Percentiles rank a stretch among this genome's conserved stretches.
Conservation (phyloP, 1,284 basidiomycete genomes). For the Gomphus bonarii region DNA sequence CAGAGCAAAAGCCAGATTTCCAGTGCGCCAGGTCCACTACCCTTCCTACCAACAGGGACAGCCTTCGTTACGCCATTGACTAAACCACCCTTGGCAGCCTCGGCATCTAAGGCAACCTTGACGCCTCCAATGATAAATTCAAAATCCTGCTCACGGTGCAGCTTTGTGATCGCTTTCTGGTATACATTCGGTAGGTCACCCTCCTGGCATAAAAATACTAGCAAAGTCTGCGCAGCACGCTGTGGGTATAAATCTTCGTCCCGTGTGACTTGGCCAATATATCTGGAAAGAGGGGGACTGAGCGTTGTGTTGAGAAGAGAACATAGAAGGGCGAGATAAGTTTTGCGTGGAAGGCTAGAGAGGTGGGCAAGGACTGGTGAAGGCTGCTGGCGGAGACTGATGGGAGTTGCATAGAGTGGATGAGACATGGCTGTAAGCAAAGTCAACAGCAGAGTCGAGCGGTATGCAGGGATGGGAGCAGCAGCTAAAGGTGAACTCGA, state of each 20-base stretch:
- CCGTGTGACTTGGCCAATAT: slow-evolving; percentile 5
- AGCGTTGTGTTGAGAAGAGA: slow-evolving; percentile 85
- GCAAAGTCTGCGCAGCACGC: slow-evolving; percentile 3
- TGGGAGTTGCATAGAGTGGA: slow-evolving; percentile 67
- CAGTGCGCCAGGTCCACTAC: slow-evolving; percentile 9
- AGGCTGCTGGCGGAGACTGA: slow-evolving; percentile 91
- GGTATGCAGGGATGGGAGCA: neutral
- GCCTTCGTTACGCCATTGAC: slow-evolving; percentile 77
- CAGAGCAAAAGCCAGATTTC: slow-evolving; percentile 54
- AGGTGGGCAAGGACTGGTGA: slow-evolving; percentile 41
- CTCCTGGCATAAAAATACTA: slow-evolving; percentile 6
- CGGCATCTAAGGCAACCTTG: slow-evolving; percentile 53
- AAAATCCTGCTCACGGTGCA: slow-evolving; percentile 85
- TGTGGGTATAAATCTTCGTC: slow-evolving; percentile 9
- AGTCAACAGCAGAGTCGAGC: slow-evolving; percentile 7
- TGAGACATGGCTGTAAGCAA: slow-evolving; percentile 9
- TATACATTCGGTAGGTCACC: slow-evolving; percentile 58
- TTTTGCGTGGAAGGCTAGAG: slow-evolving; percentile 35
- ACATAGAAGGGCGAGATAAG: slow-evolving; percentile 82
- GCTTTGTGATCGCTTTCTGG: slow-evolving; percentile 80
- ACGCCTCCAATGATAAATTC: slow-evolving; percentile 72
- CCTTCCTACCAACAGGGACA: slow-evolving; percentile 32
- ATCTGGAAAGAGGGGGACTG: slow-evolving; percentile 37
- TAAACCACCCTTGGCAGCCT: slow-evolving; percentile 55
- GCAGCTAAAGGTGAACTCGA: slow-evolving; percentile 2